Evolutionary conservation across 2,329 filamentous ascomycete genomes (phyloP).

Genomic region (Ophiostoma perfectum): DNA sequence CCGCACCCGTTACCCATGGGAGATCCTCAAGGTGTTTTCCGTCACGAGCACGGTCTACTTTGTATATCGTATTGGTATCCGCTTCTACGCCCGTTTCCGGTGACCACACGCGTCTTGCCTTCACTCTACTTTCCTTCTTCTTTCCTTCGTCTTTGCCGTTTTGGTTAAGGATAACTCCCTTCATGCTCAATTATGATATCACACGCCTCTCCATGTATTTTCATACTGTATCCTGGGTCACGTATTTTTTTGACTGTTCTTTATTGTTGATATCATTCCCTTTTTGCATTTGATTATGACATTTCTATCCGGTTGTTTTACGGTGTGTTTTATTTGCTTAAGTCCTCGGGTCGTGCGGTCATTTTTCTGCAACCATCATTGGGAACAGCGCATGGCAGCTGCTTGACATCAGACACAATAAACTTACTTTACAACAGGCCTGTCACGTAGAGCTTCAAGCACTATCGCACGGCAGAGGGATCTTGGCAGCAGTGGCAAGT

Average conservation of each 20-base stretch:
- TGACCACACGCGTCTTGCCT: neutral
- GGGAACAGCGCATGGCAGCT: too few species aligned
- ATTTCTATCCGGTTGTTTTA: neutral
- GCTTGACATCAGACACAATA: too few species aligned
- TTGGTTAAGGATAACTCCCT: neutral
- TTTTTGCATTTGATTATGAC: neutral
- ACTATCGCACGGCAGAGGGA: too few species aligned
- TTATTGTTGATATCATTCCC: neutral
- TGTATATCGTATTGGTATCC: slow-evolving; percentile 16
- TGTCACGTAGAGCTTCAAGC: too few species aligned
- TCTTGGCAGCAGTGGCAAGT: too few species aligned
- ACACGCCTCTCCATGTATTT: neutral
- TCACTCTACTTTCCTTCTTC: neutral
- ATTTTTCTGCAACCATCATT: too few species aligned
- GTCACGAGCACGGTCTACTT: slow-evolving; percentile 34
- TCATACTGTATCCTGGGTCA: neutral
- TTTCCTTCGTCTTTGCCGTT: neutral
- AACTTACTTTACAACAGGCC: too few species aligned
- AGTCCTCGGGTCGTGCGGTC: too few species aligned
- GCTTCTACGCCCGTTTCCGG: slow-evolving; percentile 6
- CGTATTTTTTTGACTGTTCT: neutral
- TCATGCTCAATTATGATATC: neutral
- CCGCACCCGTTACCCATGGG: slow-evolving; percentile 48
- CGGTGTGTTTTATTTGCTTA: neutral
- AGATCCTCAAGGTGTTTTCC: slow-evolving; percentile 51